These are phyloP conservation scores for Xylariaceae sp. DNA, from an alignment of 2,329 filamentous ascomycete species.

Conservation along the genomic window DNA sequence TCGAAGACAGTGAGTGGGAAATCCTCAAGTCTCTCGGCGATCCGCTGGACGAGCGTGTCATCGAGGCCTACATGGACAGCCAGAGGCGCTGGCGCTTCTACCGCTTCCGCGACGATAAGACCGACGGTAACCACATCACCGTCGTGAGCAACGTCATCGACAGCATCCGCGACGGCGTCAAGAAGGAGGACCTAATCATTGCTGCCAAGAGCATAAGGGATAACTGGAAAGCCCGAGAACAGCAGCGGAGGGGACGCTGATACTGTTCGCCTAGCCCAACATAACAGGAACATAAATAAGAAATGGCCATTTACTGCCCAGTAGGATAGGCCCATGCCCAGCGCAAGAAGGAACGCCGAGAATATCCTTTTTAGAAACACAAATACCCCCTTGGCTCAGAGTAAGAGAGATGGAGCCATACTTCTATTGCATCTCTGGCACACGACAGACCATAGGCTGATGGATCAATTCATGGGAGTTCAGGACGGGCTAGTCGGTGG, in stretches of 20 bases:
- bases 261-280: no score
- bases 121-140: slow-evolving; percentile 84
- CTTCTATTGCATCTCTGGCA: neutral
- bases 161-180: slow-evolving; percentile 86
- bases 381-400: slow-evolving; percentile 13
- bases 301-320: no score
- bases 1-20: slow-evolving; percentile 84
- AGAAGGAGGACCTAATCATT: slow-evolving; percentile 78
- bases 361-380: neutral
- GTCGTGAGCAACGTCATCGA: slow-evolving; percentile 87
- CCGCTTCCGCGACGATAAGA: slow-evolving; percentile 91
- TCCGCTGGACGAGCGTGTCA: slow-evolving; percentile 83
- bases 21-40: slow-evolving; percentile 74
- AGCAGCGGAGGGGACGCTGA: slow-evolving; percentile 29
- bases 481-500: slow-evolving; percentile 11
- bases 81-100: slow-evolving; percentile 82
- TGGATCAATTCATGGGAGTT: slow-evolving; percentile 17
- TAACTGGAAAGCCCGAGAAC: slow-evolving; percentile 74
- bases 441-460: neutral
- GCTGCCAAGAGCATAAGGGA: slow-evolving; percentile 75
- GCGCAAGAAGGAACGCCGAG: neutral
- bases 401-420: neutral
- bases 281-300: no score
- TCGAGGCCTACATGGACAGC: slow-evolving; percentile 86
- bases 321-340: neutral